These are phyloP conservation scores for Leccinum barrowsii DNA, from an alignment of 768 basidiomycete species.

Conservation along the genomic window DNA sequence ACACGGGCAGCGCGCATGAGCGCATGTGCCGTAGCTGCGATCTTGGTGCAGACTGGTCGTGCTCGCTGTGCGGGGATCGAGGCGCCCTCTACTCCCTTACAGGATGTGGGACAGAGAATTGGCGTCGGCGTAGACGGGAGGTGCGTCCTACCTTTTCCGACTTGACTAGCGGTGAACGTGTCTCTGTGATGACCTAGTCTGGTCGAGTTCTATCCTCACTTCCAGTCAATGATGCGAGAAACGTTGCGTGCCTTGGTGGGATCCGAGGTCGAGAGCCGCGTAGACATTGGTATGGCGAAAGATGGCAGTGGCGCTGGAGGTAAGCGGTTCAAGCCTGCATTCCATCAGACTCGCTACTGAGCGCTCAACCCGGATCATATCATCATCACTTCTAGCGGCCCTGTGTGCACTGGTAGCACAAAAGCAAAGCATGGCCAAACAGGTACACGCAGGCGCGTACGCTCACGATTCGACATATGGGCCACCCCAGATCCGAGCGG, in stretches of 20 bases:
- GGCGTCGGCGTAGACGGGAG: conserved; percentile 92
- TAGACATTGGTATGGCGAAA: conserved; percentile 90
- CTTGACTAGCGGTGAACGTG: neutral
- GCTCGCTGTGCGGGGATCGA: conserved; percentile 47
- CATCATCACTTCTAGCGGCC: conserved; percentile 53
- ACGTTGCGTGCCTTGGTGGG: conserved; percentile 78
- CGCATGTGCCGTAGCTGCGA: conserved; percentile 82
- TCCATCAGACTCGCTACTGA: neutral
- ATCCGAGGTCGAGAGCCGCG: conserved; percentile 69
- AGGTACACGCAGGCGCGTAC: conserved; percentile 3
- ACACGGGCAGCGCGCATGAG: conserved; percentile 80
- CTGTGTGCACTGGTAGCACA: conserved; percentile 64
- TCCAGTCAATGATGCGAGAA: conserved; percentile 68
- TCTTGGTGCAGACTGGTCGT: conserved; percentile 76
- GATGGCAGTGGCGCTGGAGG: conserved; percentile 98
- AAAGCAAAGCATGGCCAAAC: conserved; percentile 20
- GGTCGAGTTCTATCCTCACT: conserved; percentile 89
- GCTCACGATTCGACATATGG: conserved; percentile 5
- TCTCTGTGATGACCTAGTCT: conserved; percentile 45
- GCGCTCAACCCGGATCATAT: conserved; percentile 3
- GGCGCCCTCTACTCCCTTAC: conserved; percentile 8
- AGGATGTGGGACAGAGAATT: conserved; percentile 48
- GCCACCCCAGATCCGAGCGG: conserved; percentile 12
- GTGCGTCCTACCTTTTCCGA: conserved; percentile 35
- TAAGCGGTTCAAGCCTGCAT: conserved; percentile 36